These are phyloP conservation scores for Corchorus olitorius DNA, from an alignment of 345 rosid genomes.

Conservation along the genomic window DNA sequence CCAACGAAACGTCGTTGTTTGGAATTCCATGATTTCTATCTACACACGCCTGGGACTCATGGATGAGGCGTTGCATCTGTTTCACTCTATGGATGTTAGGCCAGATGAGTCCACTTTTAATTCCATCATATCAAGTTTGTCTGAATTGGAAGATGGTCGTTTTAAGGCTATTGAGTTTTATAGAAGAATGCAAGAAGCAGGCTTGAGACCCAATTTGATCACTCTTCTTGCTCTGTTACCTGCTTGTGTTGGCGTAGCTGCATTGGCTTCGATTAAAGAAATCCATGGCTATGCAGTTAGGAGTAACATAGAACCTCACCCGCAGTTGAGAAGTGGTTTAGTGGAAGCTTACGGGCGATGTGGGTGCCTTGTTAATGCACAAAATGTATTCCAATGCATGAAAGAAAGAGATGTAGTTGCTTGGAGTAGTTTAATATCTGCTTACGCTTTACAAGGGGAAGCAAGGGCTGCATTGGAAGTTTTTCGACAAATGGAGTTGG, in stretches of 20 bases:
- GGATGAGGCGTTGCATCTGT: slow-evolving; percentile 41
- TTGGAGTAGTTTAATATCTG: slow-evolving; percentile 71
- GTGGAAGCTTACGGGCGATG: slow-evolving; percentile 66
- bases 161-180: slow-evolving; percentile 49
- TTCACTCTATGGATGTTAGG: slow-evolving; percentile 45
- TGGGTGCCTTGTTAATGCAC: slow-evolving; percentile 44
- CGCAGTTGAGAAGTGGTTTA: slow-evolving; percentile 53
- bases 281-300: slow-evolving; percentile 57
- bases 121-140: slow-evolving; percentile 47
- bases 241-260: slow-evolving; percentile 45
- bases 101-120: slow-evolving; percentile 58
- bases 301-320: slow-evolving; percentile 45
- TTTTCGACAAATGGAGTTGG: slow-evolving; percentile 57
- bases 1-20: slow-evolving; percentile 49
- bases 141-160: slow-evolving; percentile 46
- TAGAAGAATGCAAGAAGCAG: slow-evolving; percentile 46
- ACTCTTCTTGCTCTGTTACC: slow-evolving; percentile 61
- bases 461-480: slow-evolving; percentile 47
- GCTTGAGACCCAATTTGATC: slow-evolving; percentile 56
- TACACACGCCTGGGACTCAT: slow-evolving; percentile 40
- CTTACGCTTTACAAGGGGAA: slow-evolving; percentile 64
- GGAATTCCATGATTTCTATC: slow-evolving; percentile 60
- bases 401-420: slow-evolving; percentile 58
- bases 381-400: slow-evolving; percentile 40
- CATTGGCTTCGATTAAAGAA: slow-evolving; percentile 47